Base-by-base conservation (phyloP, 2,329 filamentous ascomycete species). In the Fusarium caatingaense region DNA sequence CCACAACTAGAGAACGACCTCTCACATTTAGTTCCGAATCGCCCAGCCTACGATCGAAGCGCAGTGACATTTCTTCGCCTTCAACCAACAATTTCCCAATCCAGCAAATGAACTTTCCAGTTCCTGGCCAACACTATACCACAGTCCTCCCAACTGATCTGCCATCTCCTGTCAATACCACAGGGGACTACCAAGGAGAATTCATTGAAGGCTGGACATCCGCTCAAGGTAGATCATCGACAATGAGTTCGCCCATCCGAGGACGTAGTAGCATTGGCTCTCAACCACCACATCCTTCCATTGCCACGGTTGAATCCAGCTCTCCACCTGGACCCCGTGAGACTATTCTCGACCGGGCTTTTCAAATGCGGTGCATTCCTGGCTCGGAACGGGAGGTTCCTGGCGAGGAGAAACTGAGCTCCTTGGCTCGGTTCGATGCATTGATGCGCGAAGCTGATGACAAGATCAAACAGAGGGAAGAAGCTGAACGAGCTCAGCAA, bases 331-430 rank as follows among this genome's bases (percentile, higher is more conserved):
- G 78, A 1, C 86, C 86, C 4, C 83, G 89, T 18, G 89, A 91
- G 77, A 90, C 89, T 0, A 91, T 91, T 54, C 77, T 91, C n/a
- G 89, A 91, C 74, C 81, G 89, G 41, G 89, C 89, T 0, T 91
- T 91, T 72, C 87, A 89, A 71, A 78, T 91, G 78, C 83, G 86
- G 11, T 88, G 82, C 60, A 89, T 91, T 34, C 89, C 89, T 18
- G 89, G 89, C 8, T 87, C 86, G 4, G 87, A 89, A 13, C 79
- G 80, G 10, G 81, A 85, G 51, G 71, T 83, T 4, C 83, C 85
- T 1, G 88, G 88, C 6, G 87, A 89, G 65, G 88, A 90, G 69
- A 89, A 90, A 62, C 79, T 91, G 18, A 91, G 85, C 69, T 91
- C 89, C 1, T 81, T 91, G 32, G 89, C 88, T 12, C 83, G 88